Conservation (phyloP, 1,284 basidiomycete species). For the Cutaneotrichosporon cavernicola region DNA sequence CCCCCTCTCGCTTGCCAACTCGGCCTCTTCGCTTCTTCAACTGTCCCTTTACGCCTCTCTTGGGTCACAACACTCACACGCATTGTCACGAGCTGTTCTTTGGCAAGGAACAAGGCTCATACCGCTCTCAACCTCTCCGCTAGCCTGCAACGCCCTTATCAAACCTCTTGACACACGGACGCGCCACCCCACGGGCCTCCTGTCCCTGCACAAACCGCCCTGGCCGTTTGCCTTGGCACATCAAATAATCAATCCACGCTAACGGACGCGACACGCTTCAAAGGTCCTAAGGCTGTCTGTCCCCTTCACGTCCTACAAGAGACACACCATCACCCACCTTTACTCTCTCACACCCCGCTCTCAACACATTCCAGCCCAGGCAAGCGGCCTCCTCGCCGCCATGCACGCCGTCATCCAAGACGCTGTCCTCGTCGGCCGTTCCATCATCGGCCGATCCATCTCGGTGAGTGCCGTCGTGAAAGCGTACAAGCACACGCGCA, state of each 20-base stretch:
- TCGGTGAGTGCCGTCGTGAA: conserved; percentile 9
- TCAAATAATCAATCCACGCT: conserved; percentile 2
- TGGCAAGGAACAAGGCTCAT: neutral
- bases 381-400: neutral
- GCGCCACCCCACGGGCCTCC: conserved; percentile 10
- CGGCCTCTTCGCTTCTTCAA: no score
- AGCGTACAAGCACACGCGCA: neutral
- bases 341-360: neutral
- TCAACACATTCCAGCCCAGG: neutral
- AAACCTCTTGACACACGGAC: neutral
- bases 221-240: neutral
- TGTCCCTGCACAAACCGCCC: conserved; percentile 2
- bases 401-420: conserved; percentile 5
- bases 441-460: conserved; percentile 10
- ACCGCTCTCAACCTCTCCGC: neutral
- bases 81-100: neutral
- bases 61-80: neutral
- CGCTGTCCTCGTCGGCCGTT: conserved; percentile 2
- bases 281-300: neutral
- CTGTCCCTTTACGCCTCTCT: neutral
- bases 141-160: neutral
- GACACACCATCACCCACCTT: neutral
- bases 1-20: no score
- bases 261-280: neutral
- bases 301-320: neutral